Percentiles rank a stretch among this genome's conserved stretches.
These are phyloP conservation scores for Byssothecium circinans DNA, from an alignment of 2,329 filamentous ascomycete genomes.

Conservation along the genomic window DNA sequence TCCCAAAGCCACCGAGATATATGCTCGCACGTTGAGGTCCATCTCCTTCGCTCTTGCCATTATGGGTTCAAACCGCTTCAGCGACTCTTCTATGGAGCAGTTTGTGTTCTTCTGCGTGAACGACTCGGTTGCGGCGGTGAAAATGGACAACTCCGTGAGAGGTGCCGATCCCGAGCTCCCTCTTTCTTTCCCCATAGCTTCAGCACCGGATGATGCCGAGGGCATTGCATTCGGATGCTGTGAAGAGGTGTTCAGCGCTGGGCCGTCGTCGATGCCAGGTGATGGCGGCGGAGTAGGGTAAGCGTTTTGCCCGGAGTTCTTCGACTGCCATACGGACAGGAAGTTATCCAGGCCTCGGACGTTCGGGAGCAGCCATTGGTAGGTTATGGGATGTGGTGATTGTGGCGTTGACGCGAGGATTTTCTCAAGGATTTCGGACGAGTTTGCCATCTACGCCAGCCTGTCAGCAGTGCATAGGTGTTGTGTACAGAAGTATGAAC, in stretches of 20 bases:
- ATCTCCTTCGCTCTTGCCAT: constrained; percentile 67
- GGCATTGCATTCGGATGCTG: constrained; percentile 48
- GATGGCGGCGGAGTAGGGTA: constrained; percentile 52
- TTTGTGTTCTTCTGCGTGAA: constrained; percentile 84
- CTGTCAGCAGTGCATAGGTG: constrained; percentile 14
- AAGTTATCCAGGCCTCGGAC: constrained; percentile 70
- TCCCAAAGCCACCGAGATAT: constrained; percentile 72
- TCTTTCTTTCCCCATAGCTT: constrained; percentile 30
- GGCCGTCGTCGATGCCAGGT: constrained; percentile 39
- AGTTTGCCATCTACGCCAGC: constrained; percentile 73
- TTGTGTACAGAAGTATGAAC: neutral
- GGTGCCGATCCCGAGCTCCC: constrained; percentile 17
- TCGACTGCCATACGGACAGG: constrained; percentile 52
- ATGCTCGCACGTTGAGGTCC: constrained; percentile 71
- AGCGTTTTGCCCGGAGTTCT: constrained; percentile 46
- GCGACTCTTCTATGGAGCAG: constrained; percentile 73
- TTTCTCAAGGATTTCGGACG: constrained; percentile 71
- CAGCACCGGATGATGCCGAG: constrained; percentile 36
- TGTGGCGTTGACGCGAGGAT: constrained; percentile 61
- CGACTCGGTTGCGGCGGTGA: constrained; percentile 77
- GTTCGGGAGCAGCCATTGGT: constrained; percentile 82
- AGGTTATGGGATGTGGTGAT: constrained; percentile 62
- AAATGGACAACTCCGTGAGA: constrained; percentile 69
- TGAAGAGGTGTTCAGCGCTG: constrained; percentile 48
- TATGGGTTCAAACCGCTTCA: constrained; percentile 69